These are phyloP conservation scores for Microbotryum saponariae DNA, from an alignment of 1,284 basidiomycete genomes.

Conservation along the genomic window DNA sequence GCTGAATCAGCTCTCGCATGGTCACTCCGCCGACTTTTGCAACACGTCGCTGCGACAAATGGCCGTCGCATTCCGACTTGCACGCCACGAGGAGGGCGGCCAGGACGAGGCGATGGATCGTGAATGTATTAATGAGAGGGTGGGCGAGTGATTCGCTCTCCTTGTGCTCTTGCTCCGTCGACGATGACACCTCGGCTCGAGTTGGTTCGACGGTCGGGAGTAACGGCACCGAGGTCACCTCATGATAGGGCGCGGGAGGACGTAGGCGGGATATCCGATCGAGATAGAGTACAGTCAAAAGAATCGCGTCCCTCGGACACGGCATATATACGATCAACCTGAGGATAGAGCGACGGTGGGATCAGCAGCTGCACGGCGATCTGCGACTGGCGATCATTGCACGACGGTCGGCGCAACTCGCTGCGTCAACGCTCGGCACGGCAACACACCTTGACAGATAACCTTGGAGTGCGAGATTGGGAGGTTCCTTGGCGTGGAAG, in stretches of 20 bases:
- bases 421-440: no score
- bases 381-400: no score
- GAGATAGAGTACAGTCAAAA: slow-evolving; percentile 25
- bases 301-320: slow-evolving; percentile 25
- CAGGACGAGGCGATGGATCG: slow-evolving; percentile 32
- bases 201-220: slow-evolving; percentile 5
- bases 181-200: no score
- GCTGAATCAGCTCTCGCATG: slow-evolving; percentile 19
- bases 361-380: background rate
- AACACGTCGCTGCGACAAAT: slow-evolving; percentile 16
- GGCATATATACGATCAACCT: slow-evolving; percentile 25
- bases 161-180: no score
- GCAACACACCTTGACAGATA: slow-evolving; percentile 21
- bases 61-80: slow-evolving; percentile 28
- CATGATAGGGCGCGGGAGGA: background rate
- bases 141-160: no score
- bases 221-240: background rate
- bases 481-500: slow-evolving; percentile 27
- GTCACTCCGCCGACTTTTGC: slow-evolving; percentile 31
- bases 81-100: slow-evolving; percentile 26
- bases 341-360: background rate
- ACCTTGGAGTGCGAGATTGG: slow-evolving; percentile 7
- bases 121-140: slow-evolving; percentile 28
- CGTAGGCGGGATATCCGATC: slow-evolving; percentile 21
- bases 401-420: no score